phyloP scores from a whole-genome alignment of 1,139 yeast species.

The Magnusiomyces magnusii region DNA sequence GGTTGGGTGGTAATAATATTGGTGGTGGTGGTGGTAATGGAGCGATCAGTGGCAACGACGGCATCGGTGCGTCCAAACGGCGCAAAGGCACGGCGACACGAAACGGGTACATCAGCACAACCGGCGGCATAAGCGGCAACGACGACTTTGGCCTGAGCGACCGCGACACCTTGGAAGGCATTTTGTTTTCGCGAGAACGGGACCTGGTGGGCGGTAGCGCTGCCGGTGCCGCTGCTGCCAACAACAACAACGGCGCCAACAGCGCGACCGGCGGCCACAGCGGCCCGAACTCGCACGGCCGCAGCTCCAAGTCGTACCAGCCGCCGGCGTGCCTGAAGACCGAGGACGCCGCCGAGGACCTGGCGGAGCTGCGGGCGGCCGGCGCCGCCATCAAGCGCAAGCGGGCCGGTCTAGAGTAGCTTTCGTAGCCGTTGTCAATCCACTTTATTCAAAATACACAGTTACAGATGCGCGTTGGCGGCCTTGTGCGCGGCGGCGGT shows the following conservation, averaged over 20 bases:
- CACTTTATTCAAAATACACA: background rate
- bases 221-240: no score
- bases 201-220: slow-evolving; percentile 19
- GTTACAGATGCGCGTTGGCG: no score
- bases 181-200: slow-evolving; percentile 30
- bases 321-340: slow-evolving; percentile 36
- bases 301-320: slow-evolving; percentile 29
- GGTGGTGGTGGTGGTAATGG: slow-evolving; percentile 14
- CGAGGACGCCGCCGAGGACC: slow-evolving; percentile 15
- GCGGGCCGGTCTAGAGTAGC: no score
- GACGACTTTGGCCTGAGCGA: slow-evolving; percentile 30
- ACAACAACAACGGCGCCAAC: slow-evolving; percentile 3
- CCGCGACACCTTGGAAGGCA: slow-evolving; percentile 31
- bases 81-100: slow-evolving; percentile 9
- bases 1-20: slow-evolving; percentile 16
- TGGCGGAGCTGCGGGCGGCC: slow-evolving; percentile 11
- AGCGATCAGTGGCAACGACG: slow-evolving; percentile 17
- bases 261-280: background rate
- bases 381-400: slow-evolving; percentile 10
- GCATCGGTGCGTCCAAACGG: slow-evolving; percentile 19
- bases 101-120: no score
- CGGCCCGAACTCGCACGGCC: background rate
- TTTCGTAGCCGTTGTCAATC: no score
- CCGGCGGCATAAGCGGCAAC: slow-evolving; percentile 16
- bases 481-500: background rate